phyloP scores from a whole-genome alignment of 176 grass and related monocot genomes.

The Oryza longistaminata region DNA sequence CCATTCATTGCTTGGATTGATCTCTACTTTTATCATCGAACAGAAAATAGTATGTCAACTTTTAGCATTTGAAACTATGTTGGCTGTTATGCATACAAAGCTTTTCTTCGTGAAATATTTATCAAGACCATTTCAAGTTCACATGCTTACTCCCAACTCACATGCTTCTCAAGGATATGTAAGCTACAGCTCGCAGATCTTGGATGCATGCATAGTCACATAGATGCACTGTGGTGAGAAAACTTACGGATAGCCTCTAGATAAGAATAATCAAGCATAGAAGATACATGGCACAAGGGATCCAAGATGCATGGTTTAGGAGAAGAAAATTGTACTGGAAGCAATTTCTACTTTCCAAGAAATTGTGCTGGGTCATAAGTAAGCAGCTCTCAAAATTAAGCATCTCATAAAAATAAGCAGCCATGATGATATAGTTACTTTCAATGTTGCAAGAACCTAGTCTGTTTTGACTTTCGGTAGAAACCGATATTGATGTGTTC shows the following conservation, averaged over 20 bases:
- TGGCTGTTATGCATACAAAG: background rate
- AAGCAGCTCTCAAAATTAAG: slow-evolving; percentile 17
- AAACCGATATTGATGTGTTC: background rate
- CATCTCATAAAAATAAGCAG: no score
- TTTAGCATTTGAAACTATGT: background rate
- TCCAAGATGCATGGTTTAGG: slow-evolving; percentile 17
- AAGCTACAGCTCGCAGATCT: background rate
- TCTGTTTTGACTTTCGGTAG: background rate
- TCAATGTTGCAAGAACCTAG: no score
- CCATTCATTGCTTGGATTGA: background rate
- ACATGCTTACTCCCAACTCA: slow-evolving; percentile 39
- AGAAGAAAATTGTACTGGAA: background rate
- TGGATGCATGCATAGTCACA: background rate
- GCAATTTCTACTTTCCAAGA: slow-evolving; percentile 7
- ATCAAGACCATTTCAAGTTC: slow-evolving; percentile 19
- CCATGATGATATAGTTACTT: no score
- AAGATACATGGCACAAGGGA: background rate
- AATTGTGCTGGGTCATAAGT: background rate
- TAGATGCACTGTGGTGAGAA: background rate
- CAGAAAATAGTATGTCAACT: background rate
- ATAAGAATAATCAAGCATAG: slow-evolving; percentile 1
- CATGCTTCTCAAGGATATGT: background rate
- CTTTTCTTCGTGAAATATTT: slow-evolving; percentile 19
- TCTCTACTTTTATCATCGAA: slow-evolving; percentile 19
- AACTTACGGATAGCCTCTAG: background rate